Base-by-base conservation (phyloP, 768 basidiomycete genomes). In the Lentinula detonsa region DNA sequence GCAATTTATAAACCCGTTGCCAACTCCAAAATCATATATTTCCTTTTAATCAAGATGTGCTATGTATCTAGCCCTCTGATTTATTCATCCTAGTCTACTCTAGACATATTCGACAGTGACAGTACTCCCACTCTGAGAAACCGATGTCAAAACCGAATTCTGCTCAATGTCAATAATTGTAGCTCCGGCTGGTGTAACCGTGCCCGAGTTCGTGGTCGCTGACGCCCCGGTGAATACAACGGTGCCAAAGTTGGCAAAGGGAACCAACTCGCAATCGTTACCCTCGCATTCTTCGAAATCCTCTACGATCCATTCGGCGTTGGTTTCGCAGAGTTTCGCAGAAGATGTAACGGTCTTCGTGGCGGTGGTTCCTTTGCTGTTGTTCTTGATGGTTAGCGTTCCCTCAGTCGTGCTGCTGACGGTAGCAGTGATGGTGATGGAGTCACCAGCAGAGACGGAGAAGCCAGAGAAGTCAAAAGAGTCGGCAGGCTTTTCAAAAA, bases 191-290 rank as follows among this genome's bases (percentile, higher is more conserved):
- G 72, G 71, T 35, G 64, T 65, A 13, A 65, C 62, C 46, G 60
- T 61, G 59, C 73, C 72, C 18, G 70, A 67, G 43, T 37, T 18
- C 8, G 68, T 69, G 4, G 63, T 65, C 5, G 74, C 74, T 6
- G 63, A 61, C 15, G 72, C 73, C 49, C 64, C 65, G 31, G 69
- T 73, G 67, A 76, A 76, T 46, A 68, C 70, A 64, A 75, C 72
- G 28, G 71, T 72, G 65, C 73, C 73, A 54, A 72, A 76, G 73
- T 75, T 72, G 45, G 75, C 71, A 60, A 76, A 71, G 23, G 72
- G 71, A 18, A 76, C 75, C 11, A 68, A 23, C 13, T 18, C 35
- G 35, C 61, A 43, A 18, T 37, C 43, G 34, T 46, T 46, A 13
- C 55, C 55, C 13, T 56, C 55, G 7, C 55, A 56, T 40, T 59